Conservation (phyloP, 306 rosid species). For the Alnus rubra region DNA sequence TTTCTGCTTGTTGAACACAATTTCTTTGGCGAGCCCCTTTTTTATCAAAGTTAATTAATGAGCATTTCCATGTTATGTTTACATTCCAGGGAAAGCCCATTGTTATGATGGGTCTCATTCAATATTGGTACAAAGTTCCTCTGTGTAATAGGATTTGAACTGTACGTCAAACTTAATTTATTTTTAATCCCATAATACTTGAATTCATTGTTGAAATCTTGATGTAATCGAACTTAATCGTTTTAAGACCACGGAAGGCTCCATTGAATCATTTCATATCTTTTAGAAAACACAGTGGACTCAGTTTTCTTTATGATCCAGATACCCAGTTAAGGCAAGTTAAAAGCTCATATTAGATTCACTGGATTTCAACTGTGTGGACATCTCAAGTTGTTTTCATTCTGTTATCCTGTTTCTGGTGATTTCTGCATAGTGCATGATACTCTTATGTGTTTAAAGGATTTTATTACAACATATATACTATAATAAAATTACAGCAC, state of each 20-base stretch:
- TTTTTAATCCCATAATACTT: neutral
- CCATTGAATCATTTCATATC: neutral
- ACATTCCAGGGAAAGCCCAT: neutral
- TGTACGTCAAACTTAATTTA: neutral
- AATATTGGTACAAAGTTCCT: neutral
- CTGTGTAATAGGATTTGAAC: neutral
- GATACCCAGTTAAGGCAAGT: neutral
- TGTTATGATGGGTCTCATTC: neutral
- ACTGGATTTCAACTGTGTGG: neutral
- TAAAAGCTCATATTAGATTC: neutral
- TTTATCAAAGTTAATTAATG: neutral
- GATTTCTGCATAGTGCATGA: neutral
- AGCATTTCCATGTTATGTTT: neutral
- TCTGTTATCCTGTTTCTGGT: neutral
- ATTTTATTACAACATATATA: too few relatives aligned
- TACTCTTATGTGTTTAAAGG: neutral
- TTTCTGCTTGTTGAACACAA: constrained; percentile 1
- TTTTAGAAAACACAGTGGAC: neutral
- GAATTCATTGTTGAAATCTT: neutral
- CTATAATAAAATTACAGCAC: too few relatives aligned
- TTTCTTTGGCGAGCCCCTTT: neutral
- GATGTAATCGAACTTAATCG: neutral
- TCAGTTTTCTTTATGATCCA: neutral
- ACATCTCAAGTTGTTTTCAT: neutral
- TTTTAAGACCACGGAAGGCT: neutral